Evolutionary conservation across 345 rosid genomes (phyloP), one percentile per base, ranked within the genome.

Genomic region (Murraya paniculata): DNA sequence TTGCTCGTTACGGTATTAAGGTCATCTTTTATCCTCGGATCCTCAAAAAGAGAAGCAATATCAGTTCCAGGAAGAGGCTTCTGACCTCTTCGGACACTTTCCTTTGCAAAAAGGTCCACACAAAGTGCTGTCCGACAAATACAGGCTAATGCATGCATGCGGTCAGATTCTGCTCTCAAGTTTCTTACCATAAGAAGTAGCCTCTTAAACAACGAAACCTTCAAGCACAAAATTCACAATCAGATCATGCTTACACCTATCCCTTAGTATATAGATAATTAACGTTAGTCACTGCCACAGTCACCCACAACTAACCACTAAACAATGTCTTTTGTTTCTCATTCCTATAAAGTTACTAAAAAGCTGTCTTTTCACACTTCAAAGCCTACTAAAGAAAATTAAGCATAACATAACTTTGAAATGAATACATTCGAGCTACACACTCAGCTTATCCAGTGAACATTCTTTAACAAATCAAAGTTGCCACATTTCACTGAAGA

Each of bases 91-190:
- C 98, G 85, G 57, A 94, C 92, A 71, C 98, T 95, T 86, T 95
- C 98, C 83, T 95, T 91, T 9, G 99, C 95, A 78, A 95, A 95
- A 75, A 95, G 97, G 85, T 93, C 98, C 76, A 94, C 99, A 81
- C 99, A 95, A 30, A 95, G 97, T 79, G 99, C 98, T 57, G 99
- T 95, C 74, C 98, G 91, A 71, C 99, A 95, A 77, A 95, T 92
- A 84, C 99, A 93, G 59, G 99, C 98, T 83, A 95, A 83, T 36
- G 99, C 99, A 84, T 95, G 94, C 99, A 95, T 95, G 76, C 99
- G 92, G 79, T 95, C 98, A 6, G 98, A 93, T 86, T 95, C 98
- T 61, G 98, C 99, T 86, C 99, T 90, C 87, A 93, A 85, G 84
- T 95, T 95, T 82, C 94, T 92, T 78, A 95, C 97, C 99, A 95